Evolutionary conservation across 768 basidiomycete species (phyloP).

Genomic region (Chalciporus pseudorubinellus): DNA sequence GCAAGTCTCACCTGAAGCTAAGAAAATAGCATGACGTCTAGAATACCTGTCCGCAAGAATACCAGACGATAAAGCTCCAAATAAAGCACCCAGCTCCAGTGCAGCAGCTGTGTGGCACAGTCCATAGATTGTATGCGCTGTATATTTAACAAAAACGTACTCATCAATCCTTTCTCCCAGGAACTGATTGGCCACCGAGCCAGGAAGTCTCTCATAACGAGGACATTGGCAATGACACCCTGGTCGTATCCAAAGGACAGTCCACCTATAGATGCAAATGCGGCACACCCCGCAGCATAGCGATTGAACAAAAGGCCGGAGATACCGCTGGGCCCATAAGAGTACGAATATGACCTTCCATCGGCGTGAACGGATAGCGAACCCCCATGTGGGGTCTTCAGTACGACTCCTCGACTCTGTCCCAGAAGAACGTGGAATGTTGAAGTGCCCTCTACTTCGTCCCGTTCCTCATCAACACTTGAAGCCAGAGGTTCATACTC

Average conservation of each 20-base stretch:
- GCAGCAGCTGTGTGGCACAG: slow-evolving; percentile 54
- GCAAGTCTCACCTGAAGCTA: too few relatives aligned
- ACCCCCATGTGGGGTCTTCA: slow-evolving; percentile 28
- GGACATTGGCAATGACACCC: slow-evolving; percentile 82
- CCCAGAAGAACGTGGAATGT: slow-evolving; percentile 18
- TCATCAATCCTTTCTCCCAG: slow-evolving; percentile 74
- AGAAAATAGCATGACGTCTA: slow-evolving; percentile 62
- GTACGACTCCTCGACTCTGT: slow-evolving; percentile 14
- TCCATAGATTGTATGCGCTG: neutral
- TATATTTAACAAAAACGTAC: slow-evolving; percentile 39
- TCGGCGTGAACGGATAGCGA: slow-evolving; percentile 21
- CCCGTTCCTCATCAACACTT: slow-evolving; percentile 14
- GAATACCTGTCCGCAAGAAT: slow-evolving; percentile 68
- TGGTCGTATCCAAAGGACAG: slow-evolving; percentile 83
- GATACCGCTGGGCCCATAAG: slow-evolving; percentile 71
- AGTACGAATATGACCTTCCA: slow-evolving; percentile 53
- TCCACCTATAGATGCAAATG: slow-evolving; percentile 76
- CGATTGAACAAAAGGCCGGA: slow-evolving; percentile 61
- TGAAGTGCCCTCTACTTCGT: slow-evolving; percentile 11
- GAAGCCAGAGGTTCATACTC: slow-evolving; percentile 18
- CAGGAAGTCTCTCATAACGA: slow-evolving; percentile 78
- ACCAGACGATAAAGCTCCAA: slow-evolving; percentile 69
- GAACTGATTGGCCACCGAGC: slow-evolving; percentile 67
- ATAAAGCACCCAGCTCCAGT: slow-evolving; percentile 73
- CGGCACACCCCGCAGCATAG: slow-evolving; percentile 63